Base-by-base conservation (phyloP, 108 stramenopile species). In the Hondaea fermentalgiana region DNA sequence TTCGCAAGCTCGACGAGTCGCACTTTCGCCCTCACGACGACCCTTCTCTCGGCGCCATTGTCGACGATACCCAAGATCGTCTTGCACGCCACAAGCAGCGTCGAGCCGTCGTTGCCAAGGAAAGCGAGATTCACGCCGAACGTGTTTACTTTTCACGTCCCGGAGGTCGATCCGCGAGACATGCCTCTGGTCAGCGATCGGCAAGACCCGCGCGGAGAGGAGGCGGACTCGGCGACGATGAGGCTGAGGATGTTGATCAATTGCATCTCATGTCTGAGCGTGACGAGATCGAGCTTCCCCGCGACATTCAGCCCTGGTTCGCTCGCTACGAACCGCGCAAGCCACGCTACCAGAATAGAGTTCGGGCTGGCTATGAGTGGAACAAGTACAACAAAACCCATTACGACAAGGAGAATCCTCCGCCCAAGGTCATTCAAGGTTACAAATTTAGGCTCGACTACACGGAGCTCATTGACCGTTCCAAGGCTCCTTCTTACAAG, bases 371-470 rank as follows among this genome's bases (percentile, higher is more conserved):
- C 8, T 99, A 97, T 87, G 98, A 98, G 90, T 98, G 99, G 98
- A 99, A 98, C 95, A 96, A 96, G 91, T 98, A 99, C 96, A 99
- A 99, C 91, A 97, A 97, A 90, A 97, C 98, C 12, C 98, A 99
- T 91, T 99, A 94, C 87, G 98, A 99, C 94, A 94, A 94, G 76
- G 99, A 99, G 87, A 98, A 98, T 89, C 99, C 99, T 44, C 99
- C 99, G 17, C 99, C 99, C n/a, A 98, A 98, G 92, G 96, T 95
- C 72, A 97, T 99, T 17, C 98, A 99, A 92, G 98, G 99, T 19
- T 99, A 99, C 94, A 98, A 98, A 89, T 99, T 99, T 93, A 98
- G 97, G 89, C 93, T 99, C 57, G 98, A 98, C 90, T 99, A 99
- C 93, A 97, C 99, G 53, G 99, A 99, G 90, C 95, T 99, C 42